Conservation (phyloP, 805 yeast genomes). For the Metschnikowia cerradonensis region DNA sequence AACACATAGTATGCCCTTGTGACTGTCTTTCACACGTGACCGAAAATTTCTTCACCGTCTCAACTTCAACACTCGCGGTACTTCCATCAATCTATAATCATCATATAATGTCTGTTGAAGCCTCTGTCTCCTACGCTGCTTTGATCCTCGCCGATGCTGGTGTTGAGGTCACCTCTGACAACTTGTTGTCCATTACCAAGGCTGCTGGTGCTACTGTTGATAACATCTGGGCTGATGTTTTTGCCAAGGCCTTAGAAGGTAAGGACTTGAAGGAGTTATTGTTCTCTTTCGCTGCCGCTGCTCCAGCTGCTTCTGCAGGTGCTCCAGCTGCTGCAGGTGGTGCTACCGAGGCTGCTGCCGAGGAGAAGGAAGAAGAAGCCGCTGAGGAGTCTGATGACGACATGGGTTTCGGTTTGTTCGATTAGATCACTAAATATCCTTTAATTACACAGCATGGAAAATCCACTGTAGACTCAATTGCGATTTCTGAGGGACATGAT, state of each 20-base stretch:
- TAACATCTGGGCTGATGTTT: slow-evolving; percentile 79
- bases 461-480: background rate
- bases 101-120: slow-evolving; percentile 74
- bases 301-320: slow-evolving; percentile 38
- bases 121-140: slow-evolving; percentile 96
- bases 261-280: slow-evolving; percentile 79
- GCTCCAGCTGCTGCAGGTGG: slow-evolving; percentile 33
- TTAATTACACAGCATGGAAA: slow-evolving; percentile 13
- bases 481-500: background rate
- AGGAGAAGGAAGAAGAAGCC: slow-evolving; percentile 20
- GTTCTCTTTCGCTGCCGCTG: slow-evolving; percentile 48
- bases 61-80: background rate
- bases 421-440: slow-evolving; percentile 17
- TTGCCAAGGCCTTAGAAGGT: slow-evolving; percentile 83
- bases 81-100: background rate
- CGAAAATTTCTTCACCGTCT: slow-evolving; percentile 11
- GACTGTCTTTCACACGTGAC: slow-evolving; percentile 16
- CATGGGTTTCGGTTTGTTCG: slow-evolving; percentile 33
- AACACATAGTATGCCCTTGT: background rate
- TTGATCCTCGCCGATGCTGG: slow-evolving; percentile 97
- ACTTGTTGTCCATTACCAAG: slow-evolving; percentile 68
- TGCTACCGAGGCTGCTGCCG: slow-evolving; percentile 48
- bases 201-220: slow-evolving; percentile 86
- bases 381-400: slow-evolving; percentile 22
- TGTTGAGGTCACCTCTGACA: slow-evolving; percentile 85